A percentile compares a stretch with the other conserved stretches of the same genome.
phyloP scores from a whole-genome alignment of 768 basidiomycete genomes.

The Pleurotus platypus region DNA sequence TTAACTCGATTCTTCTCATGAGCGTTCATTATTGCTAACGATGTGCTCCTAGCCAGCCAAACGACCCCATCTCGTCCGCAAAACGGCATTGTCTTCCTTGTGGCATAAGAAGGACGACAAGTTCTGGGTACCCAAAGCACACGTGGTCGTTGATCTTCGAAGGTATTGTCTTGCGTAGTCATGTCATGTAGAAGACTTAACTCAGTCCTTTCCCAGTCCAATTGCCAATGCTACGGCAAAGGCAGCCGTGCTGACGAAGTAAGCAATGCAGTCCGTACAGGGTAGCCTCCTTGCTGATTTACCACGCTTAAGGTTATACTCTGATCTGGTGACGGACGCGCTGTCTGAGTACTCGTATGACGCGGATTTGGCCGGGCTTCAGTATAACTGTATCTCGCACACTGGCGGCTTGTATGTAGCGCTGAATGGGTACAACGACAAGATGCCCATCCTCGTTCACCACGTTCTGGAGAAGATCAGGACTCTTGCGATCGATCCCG shows the following conservation, averaged over 20 bases:
- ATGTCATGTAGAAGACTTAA: not conserved
- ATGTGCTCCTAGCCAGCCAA: conserved; percentile 53
- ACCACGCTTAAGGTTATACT: conserved; percentile 55
- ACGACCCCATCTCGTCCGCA: conserved; percentile 71
- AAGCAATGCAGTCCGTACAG: not conserved
- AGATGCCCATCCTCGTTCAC: conserved; percentile 69
- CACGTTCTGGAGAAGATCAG: conserved; percentile 70
- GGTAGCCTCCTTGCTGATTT: not conserved
- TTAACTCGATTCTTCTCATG: no score
- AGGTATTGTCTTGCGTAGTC: conserved; percentile 40
- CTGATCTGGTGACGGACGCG: conserved; percentile 83
- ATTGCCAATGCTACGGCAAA: conserved; percentile 60
- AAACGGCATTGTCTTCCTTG: conserved; percentile 67
- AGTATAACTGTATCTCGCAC: conserved; percentile 63
- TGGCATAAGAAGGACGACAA: conserved; percentile 98
- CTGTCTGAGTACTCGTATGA: conserved; percentile 90
- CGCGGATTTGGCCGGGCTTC: conserved; percentile 86
- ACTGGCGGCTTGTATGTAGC: conserved; percentile 64
- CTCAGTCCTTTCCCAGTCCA: conserved; percentile 35
- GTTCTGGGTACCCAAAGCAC: conserved; percentile 93
- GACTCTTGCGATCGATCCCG: conserved; percentile 57
- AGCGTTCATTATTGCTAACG: not conserved
- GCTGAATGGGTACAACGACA: conserved; percentile 90
- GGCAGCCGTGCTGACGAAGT: conserved; percentile 62
- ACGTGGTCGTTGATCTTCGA: conserved; percentile 69